Conservation (phyloP, 345 rosid genomes). For the Citrus hindsii region DNA sequence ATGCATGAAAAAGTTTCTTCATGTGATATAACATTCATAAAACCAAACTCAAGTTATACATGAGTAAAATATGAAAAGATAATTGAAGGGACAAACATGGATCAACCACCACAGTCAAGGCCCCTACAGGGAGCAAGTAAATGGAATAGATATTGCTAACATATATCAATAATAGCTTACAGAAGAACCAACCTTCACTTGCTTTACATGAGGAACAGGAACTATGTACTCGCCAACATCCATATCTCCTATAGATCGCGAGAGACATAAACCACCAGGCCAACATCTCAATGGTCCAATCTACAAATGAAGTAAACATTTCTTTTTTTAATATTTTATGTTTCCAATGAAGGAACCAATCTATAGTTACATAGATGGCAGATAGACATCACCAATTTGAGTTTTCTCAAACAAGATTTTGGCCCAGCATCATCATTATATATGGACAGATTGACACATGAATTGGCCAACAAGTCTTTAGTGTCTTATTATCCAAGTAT, state of each 20-base stretch:
- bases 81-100: not conserved
- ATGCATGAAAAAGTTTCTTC: not conserved
- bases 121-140: not conserved
- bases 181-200: constrained; percentile 77
- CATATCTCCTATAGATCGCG: constrained; percentile 95
- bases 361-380: not conserved
- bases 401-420: not conserved
- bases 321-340: not conserved
- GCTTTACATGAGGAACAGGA: constrained; percentile 98
- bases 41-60: not conserved
- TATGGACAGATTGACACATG: not conserved
- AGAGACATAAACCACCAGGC: constrained; percentile 99
- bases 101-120: constrained; percentile 7
- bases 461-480: not conserved
- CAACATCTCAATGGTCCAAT: constrained; percentile 99
- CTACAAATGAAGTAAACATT: constrained; percentile 37
- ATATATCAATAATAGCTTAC: constrained; percentile 1
- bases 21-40: not conserved
- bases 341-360: constrained; percentile 1
- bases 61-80: not conserved
- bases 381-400: not conserved
- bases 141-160: not conserved
- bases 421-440: not conserved
- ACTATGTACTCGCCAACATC: constrained; percentile 97
- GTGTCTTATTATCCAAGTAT: not conserved